Evolutionary conservation across 305 asterid species (phyloP).

Genomic region (Solanum hybrid): DNA sequence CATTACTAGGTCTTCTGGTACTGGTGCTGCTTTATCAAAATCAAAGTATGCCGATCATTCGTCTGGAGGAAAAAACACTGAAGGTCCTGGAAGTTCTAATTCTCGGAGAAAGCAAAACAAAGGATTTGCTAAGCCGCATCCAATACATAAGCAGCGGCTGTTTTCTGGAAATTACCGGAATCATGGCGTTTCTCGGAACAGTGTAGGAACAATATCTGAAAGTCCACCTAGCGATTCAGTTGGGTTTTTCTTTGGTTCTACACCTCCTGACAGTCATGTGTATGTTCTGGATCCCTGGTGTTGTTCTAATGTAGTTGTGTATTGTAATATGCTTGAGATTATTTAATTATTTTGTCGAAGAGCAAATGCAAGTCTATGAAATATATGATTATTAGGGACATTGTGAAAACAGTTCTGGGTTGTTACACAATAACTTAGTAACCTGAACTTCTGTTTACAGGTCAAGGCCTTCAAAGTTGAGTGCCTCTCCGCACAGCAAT

Average conservation of each 20-base stretch:
- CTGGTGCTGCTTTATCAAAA: constrained; percentile 29
- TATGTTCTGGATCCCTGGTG: constrained; percentile 22
- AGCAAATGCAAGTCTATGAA: neutral
- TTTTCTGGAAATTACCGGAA: constrained; percentile 44
- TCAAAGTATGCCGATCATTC: constrained; percentile 34
- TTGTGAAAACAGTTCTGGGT: neutral
- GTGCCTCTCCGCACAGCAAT: constrained; percentile 66
- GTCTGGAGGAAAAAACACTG: constrained; percentile 37
- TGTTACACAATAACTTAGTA: neutral
- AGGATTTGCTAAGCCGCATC: constrained; percentile 48
- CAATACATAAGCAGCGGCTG: constrained; percentile 54
- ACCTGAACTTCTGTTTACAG: constrained; percentile 12
- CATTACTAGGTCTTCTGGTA: constrained; percentile 30
- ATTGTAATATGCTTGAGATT: neutral
- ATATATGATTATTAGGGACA: neutral
- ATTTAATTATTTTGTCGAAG: neutral
- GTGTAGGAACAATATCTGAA: constrained; percentile 42
- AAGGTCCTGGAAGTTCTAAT: constrained; percentile 38
- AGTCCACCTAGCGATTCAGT: constrained; percentile 86
- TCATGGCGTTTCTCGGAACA: constrained; percentile 44
- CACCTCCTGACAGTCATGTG: constrained; percentile 83
- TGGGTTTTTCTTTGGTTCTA: constrained; percentile 92
- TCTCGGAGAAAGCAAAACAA: constrained; percentile 54
- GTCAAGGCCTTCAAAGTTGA: constrained; percentile 47
- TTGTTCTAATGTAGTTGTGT: neutral